Percentiles rank a stretch among this genome's conserved stretches.
These are phyloP conservation scores for Anaeramoeba flamelloides DNA, from an alignment of 78 protist genomes.

Conservation along the genomic window DNA sequence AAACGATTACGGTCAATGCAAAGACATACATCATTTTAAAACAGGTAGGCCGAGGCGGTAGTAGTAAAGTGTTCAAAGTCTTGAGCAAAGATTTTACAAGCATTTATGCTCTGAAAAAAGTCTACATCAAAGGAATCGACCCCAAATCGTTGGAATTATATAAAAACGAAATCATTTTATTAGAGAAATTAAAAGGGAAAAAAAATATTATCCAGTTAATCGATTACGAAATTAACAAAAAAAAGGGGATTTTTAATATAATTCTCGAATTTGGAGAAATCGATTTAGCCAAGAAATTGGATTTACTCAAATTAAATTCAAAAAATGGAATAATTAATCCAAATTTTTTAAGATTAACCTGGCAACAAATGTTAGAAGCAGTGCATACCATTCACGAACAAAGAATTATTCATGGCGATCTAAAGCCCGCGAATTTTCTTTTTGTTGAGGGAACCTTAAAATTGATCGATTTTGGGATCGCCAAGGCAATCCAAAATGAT, in stretches of 20 bases:
- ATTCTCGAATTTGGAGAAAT: slow-evolving; percentile 72
- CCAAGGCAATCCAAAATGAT: slow-evolving; percentile 40
- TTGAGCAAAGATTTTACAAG: background rate
- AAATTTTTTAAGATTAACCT: slow-evolving; percentile 49
- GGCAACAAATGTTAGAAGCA: slow-evolving; percentile 67
- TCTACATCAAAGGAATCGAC: slow-evolving; percentile 20
- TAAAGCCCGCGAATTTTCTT: slow-evolving; percentile 88
- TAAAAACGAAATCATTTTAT: slow-evolving; percentile 59
- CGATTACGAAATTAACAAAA: slow-evolving; percentile 39
- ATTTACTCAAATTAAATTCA: slow-evolving; percentile 7
- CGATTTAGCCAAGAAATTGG: slow-evolving; percentile 39
- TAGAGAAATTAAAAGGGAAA: slow-evolving; percentile 23
- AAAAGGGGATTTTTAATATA: slow-evolving; percentile 13
- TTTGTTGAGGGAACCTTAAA: slow-evolving; percentile 66
- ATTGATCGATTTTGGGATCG: slow-evolving; percentile 93
- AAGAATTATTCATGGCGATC: slow-evolving; percentile 75
- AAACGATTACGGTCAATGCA: slow-evolving; percentile 8
- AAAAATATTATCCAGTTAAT: slow-evolving; percentile 35
- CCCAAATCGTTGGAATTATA: slow-evolving; percentile 18
- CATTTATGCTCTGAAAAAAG: slow-evolving; percentile 38
- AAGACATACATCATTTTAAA: background rate
- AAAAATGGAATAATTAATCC: slow-evolving; percentile 12
- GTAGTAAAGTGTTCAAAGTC: slow-evolving; percentile 28
- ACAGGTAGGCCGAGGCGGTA: slow-evolving; percentile 65
- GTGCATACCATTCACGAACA: slow-evolving; percentile 62